Evolutionary conservation across 2,329 filamentous ascomycete genomes (phyloP).

Genomic region (Ceratocystis alfenasii): DNA sequence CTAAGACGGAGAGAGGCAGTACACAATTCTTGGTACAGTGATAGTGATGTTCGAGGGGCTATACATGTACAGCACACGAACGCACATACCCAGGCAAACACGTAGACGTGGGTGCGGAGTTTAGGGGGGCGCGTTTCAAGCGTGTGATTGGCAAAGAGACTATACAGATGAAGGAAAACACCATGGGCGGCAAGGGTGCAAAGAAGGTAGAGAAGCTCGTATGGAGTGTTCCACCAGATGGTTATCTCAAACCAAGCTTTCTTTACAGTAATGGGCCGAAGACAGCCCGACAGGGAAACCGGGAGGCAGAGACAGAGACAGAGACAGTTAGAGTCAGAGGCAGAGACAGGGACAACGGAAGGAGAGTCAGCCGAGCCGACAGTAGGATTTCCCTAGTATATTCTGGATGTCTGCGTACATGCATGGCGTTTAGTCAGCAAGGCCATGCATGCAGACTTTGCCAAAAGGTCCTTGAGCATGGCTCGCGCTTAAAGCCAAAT

Average conservation of each 20-base stretch:
- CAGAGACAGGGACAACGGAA: neutral
- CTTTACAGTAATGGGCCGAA: conserved; percentile 6
- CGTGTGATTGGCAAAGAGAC: neutral
- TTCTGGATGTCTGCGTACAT: neutral
- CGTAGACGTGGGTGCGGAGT: neutral
- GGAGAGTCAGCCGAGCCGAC: neutral
- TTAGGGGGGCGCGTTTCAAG: neutral
- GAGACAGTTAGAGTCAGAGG: neutral
- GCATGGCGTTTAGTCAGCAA: neutral
- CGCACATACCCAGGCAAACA: neutral
- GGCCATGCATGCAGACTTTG: neutral
- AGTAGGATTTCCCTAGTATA: neutral
- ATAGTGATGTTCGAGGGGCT: neutral
- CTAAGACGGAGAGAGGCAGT: neutral
- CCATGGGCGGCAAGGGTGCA: neutral
- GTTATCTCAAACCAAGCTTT: conserved; percentile 3
- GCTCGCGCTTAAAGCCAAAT: conserved; percentile 1
- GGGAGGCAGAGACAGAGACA: neutral
- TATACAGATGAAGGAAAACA: neutral
- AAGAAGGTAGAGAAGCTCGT: neutral
- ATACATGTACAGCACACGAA: neutral
- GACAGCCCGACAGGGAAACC: neutral
- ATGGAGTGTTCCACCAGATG: neutral
- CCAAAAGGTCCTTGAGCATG: neutral
- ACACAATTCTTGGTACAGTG: neutral